A percentile compares a stretch with the other conserved stretches of the same genome.
Evolutionary conservation across 2,329 filamentous ascomycete species (phyloP).

Genomic region (Apiospora rasikravindrae): DNA sequence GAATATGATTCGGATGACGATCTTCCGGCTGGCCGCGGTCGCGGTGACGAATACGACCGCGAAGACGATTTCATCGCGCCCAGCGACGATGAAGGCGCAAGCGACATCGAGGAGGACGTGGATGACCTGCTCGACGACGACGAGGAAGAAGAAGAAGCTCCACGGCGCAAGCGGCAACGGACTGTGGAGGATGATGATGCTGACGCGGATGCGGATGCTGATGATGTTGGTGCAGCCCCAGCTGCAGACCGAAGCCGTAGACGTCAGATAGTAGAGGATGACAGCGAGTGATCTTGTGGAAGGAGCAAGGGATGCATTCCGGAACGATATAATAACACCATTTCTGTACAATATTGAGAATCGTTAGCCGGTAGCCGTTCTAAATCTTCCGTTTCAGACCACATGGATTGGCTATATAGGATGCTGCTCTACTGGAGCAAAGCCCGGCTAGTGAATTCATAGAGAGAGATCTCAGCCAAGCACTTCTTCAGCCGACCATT

Average conservation of each 20-base stretch:
- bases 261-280: slow-evolving; percentile 65
- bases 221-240: slow-evolving; percentile 49
- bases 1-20: slow-evolving; percentile 83
- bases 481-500: not conserved
- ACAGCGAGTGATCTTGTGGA: slow-evolving; percentile 46
- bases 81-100: slow-evolving; percentile 70
- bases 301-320: slow-evolving; percentile 14
- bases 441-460: not conserved
- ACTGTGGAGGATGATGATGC: slow-evolving; percentile 54
- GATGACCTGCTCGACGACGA: slow-evolving; percentile 62
- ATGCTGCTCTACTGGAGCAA: not conserved
- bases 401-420: not conserved
- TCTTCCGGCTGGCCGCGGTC: slow-evolving; percentile 62
- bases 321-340: not conserved
- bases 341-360: slow-evolving; percentile 11
- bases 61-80: slow-evolving; percentile 80
- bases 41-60: slow-evolving; percentile 78
- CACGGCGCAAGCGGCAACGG: slow-evolving; percentile 56
- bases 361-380: not conserved
- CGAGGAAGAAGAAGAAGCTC: slow-evolving; percentile 51
- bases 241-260: slow-evolving; percentile 52
- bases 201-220: slow-evolving; percentile 61
- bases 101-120: slow-evolving; percentile 64
- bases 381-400: not conserved
- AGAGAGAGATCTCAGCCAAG: not conserved